These are phyloP conservation scores for Ettlia oleoabundans DNA, from an alignment of 139 green algal genomes.

Conservation along the genomic window DNA sequence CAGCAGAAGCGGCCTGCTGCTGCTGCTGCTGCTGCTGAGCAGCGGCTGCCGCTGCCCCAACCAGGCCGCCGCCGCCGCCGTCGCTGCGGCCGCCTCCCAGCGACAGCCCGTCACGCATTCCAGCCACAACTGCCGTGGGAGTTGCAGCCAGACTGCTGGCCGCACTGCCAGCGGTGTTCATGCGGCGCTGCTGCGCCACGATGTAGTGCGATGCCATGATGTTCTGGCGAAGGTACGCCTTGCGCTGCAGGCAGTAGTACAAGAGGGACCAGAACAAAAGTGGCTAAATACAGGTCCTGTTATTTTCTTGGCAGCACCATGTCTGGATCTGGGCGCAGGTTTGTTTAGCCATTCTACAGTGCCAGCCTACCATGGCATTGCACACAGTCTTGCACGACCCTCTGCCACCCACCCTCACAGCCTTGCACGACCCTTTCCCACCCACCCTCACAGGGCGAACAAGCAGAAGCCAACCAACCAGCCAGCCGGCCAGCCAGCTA, in stretches of 20 bases:
- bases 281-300: too few relatives aligned
- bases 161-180: slow-evolving; percentile 66
- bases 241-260: slow-evolving; percentile 56
- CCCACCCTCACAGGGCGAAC: background rate
- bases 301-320: too few relatives aligned
- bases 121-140: slow-evolving; percentile 3
- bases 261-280: too few relatives aligned
- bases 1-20: background rate
- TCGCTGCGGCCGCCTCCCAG: background rate
- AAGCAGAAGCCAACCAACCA: too few relatives aligned
- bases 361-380: too few relatives aligned
- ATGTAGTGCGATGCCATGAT: slow-evolving; percentile 93
- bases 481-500: too few relatives aligned
- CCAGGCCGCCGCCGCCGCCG: background rate
- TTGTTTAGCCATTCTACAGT: too few relatives aligned
- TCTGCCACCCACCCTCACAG: background rate
- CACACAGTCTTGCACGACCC: background rate
- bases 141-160: slow-evolving; percentile 41
- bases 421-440: background rate
- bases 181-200: slow-evolving; percentile 75
- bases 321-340: too few relatives aligned
- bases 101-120: background rate
- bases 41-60: background rate
- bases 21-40: slow-evolving; percentile 34
- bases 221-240: slow-evolving; percentile 98